Base-by-base conservation (phyloP, 83 land plant species). In the Thuja plicata region DNA sequence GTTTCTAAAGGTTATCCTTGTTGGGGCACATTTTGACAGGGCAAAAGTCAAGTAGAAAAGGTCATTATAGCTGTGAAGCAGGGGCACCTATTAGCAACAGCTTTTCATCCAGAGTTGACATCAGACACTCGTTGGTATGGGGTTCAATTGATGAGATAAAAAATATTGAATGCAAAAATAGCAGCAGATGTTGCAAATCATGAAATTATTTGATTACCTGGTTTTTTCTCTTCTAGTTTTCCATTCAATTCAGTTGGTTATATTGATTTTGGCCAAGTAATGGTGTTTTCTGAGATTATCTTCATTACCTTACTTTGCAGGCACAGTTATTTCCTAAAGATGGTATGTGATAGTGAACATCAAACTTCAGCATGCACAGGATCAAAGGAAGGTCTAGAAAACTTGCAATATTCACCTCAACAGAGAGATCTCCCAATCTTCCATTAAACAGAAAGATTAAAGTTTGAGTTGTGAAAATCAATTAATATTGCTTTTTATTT, bases 21-120 rank as follows among this genome's bases (percentile, higher is more conserved):
- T 86, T 38, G 73, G 73, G 73, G 73, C 30, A 66, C 73, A 66
- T 70, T 70, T 7, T 70, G 13, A 77, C 94, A 94, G 95, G 93
- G 52, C 24, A 89, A 91, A 55, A 21, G 87, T 12, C 77, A 40
- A 40, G 91, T 79, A 74, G 91, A 92, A 54, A 96, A 90, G 92
- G 99, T 98, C 37, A 91, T 96, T 85, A 97, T 98, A 37, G 99
- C 99, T 12, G 97, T 97, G 57, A 97, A 84, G 91, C 99, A 98
- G 86, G 95, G 97, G 19, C 97, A 97, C 88, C 83, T 98, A 79
- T 91, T 98, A 30, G 99, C 88, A 86, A 98, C 99, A 81, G 99
- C 99, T 77, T 98, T 98, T 90, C 99, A 98, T 89, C 99, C 99
- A 4, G 99, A 98, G 89, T 90, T 98, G 87, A 98, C 99, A 35